Evolutionary conservation across 768 basidiomycete species (phyloP), one percentile per base, ranked within the genome.

Genomic region (Suillus americanus): DNA sequence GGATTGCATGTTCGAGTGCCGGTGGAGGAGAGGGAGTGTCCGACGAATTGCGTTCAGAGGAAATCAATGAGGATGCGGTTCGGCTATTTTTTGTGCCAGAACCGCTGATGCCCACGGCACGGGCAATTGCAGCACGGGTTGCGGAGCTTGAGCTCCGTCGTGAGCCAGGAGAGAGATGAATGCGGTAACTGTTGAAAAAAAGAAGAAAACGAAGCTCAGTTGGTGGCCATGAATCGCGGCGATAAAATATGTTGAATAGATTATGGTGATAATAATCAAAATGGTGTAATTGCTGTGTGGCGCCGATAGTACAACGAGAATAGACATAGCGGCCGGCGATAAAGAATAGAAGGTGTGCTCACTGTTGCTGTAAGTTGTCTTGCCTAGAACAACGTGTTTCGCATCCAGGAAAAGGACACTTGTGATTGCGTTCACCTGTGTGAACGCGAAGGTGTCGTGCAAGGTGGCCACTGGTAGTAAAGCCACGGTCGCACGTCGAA

Each of bases 381-480:
- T 95, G 93, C 40, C 94, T 81, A 13, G 92, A 94, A 69, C 95
- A 96, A 20, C 91, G 84, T 2, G 94, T 95, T 70, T 95, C 92
- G 75, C 94, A 97, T 28, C 94, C 94, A n/a, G 95, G 94, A 79
- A 94, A 96, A 40, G 95, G 94, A 72, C 94, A 97, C 65, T 88
- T 91, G 80, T 95, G 92, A 77, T 95, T 95, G 66, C 92, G 84
- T 71, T 95, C 94, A 46, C 94, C 94, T 18, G 94, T 96, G 78
- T 96, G 94, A 14, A 95, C 90, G 62, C 93, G 82, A n/a, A 90
- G 83, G 73, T 96, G 94, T 55, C 94, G 85, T 1, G 94, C 91
- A 23, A 96, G 84, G 75, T 96, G 94, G 20, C 94, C 95, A 65
- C 89, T 90, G 30, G 94, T 96, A 62, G 92, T 93, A 77, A 96